Conservation (phyloP, 2,329 filamentous ascomycete species). For the Alternaria ventricosa region DNA sequence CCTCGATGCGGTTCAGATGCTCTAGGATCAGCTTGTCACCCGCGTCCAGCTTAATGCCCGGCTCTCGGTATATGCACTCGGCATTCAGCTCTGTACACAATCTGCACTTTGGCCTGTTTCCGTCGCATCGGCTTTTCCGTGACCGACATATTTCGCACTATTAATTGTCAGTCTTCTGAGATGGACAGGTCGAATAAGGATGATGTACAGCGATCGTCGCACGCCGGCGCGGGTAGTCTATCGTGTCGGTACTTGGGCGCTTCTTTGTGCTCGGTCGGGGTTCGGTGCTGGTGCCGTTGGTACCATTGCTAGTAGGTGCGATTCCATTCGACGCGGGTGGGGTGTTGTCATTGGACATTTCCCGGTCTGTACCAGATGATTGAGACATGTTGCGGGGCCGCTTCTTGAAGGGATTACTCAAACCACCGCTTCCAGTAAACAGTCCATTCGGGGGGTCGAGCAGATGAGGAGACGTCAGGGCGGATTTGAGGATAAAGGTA, state of each 20-base stretch:
- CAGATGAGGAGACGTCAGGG: conserved; percentile 48
- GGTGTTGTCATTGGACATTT: conserved; percentile 45
- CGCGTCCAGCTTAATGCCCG: conserved; percentile 84
- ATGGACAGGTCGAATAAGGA: background rate
- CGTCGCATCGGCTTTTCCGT: conserved; percentile 80
- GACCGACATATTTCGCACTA: conserved; percentile 84
- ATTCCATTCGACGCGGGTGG: conserved; percentile 37
- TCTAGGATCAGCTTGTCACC: conserved; percentile 87
- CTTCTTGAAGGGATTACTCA: conserved; percentile 45
- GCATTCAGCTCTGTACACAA: conserved; percentile 82
- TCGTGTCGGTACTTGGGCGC: conserved; percentile 50
- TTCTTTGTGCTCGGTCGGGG: conserved; percentile 43
- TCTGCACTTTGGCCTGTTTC: conserved; percentile 81
- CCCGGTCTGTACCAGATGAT: conserved; percentile 50
- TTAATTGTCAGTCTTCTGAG: conserved; percentile 30
- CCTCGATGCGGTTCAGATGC: conserved; percentile 78
- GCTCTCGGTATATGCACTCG: conserved; percentile 84
- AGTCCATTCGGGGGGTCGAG: conserved; percentile 48
- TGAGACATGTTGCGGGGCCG: conserved; percentile 53
- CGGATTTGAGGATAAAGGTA: conserved; percentile 47
- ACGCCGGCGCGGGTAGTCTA: conserved; percentile 51
- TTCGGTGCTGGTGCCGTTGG: conserved; percentile 31
- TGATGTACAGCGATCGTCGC: conserved; percentile 51
- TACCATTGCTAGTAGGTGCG: conserved; percentile 40
- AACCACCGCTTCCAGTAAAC: conserved; percentile 33